These are phyloP conservation scores for Nowakowskiella sp. DNA, from an alignment of 192 early-diverging fungal species.

Conservation along the genomic window DNA sequence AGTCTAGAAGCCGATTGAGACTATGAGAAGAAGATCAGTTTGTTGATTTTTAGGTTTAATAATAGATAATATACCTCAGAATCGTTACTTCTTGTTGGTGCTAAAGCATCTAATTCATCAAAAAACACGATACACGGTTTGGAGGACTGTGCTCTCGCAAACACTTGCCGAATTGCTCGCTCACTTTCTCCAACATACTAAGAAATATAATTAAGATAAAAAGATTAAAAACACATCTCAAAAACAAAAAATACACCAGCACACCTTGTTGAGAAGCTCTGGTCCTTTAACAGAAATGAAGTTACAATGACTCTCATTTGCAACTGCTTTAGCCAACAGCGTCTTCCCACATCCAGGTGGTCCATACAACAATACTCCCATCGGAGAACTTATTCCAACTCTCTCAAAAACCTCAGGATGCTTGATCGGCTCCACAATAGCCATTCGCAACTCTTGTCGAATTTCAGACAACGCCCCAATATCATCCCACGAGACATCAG, in stretches of 20 bases:
- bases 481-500: conserved; percentile 92
- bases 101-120: conserved; percentile 94
- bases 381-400: conserved; percentile 84
- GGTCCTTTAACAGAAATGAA: conserved; percentile 98
- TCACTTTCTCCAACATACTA: conserved; percentile 98
- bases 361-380: conserved; percentile 93
- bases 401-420: conserved; percentile 77
- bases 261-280: conserved; percentile 89
- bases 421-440: conserved; percentile 91
- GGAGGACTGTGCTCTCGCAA: conserved; percentile 84
- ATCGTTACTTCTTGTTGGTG: conserved; percentile 76
- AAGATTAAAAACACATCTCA: background rate
- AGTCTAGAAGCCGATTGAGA: conserved; percentile 85
- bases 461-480: conserved; percentile 83
- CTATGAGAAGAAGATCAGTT: conserved; percentile 47
- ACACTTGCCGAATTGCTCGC: conserved; percentile 89
- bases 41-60: background rate
- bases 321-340: conserved; percentile 93
- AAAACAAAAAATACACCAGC: background rate
- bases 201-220: background rate
- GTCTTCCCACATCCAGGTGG: conserved; percentile 99
- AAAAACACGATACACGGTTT: conserved; percentile 96
- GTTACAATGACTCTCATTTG: conserved; percentile 94
- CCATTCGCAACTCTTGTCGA: conserved; percentile 89
- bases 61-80: conserved; percentile 56